Base-by-base conservation (phyloP, 257 asterid genomes). In the Galeopsis tetrahit region DNA sequence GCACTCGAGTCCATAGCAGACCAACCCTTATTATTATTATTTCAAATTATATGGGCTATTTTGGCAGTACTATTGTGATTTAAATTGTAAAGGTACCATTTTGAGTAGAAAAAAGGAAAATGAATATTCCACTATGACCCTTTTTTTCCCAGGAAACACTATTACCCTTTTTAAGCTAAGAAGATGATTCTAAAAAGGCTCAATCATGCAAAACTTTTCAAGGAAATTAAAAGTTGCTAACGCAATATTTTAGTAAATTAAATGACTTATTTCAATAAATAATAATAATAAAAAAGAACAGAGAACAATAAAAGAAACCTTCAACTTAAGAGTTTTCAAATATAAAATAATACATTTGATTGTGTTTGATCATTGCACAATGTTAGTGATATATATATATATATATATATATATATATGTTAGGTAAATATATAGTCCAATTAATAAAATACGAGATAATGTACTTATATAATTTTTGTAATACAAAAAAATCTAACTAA, bases 171-270 rank as follows among this genome's bases (percentile, higher is more conserved):
- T 43, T 39, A n/a, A 60, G 9, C 42, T 7, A 58, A 36, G 57
- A 51, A 34, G 57, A 68, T 48, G 66, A 60, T 61, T 68, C 79
- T 72, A 32, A 63, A 62, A 56, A 70, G 72, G 71, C 17, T 43
- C 76, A 76, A 69, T 69, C 72, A 63, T 70, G 72, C 76, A 62
- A 32, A 34, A 39, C 17, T 35, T 34, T 52, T 62, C 72, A 70
- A 69, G 63, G 36, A 61, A 76, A 70, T 40, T 76, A 57, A 61
- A 11, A 53, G 63, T 42, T 21, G 28, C 28, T 52, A 62, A 68
- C 53, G 40, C 28, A n/a, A 36, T 34, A 73, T 63, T 58, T 38
- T 58, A 71, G n/a, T 7, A 31, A 21, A 32, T 38, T 7, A 31
- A 21, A 32, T 38, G 38, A 38, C 62, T 43, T 59, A 44, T 14